A percentile compares a stretch with the other conserved stretches of the same genome.
These are phyloP conservation scores for Stevia rebaudiana DNA, from an alignment of 140 eudicot genomes.

Conservation along the genomic window DNA sequence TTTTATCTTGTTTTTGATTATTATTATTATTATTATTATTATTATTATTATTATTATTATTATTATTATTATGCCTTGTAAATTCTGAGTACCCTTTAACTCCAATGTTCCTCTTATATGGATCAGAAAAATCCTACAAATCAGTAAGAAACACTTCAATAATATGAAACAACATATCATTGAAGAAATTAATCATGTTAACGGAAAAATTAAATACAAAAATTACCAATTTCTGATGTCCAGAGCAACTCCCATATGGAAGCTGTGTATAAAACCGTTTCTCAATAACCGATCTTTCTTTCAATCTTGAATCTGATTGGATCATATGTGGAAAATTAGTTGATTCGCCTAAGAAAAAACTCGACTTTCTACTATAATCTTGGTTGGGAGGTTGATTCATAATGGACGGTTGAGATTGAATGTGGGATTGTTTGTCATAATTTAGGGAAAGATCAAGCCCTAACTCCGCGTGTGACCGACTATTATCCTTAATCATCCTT, in stretches of 20 bases:
- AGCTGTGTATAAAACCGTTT: conserved; percentile 27
- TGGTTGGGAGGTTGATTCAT: conserved; percentile 22
- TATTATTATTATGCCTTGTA: conserved; percentile 6
- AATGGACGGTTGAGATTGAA: conserved; percentile 12
- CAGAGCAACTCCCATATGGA: conserved; percentile 26
- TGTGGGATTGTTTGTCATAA: conserved; percentile 20
- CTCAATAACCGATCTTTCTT: conserved; percentile 11
- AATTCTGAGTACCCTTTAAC: conserved; percentile 23
- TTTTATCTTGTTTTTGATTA: conserved; percentile 28
- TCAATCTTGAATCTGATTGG: not conserved
- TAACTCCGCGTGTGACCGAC: conserved; percentile 16
- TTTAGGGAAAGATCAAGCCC: conserved; percentile 44
- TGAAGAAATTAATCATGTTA: not conserved
- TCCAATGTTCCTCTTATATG: conserved; percentile 25
- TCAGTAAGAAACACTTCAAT: not conserved
- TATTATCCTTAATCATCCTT: not conserved
- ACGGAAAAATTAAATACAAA: not conserved
- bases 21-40: too few species aligned
- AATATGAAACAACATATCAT: not conserved
- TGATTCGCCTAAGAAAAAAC: conserved; percentile 28
- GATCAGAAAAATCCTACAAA: conserved; percentile 37
- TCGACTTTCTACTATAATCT: conserved; percentile 23
- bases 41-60: too few species aligned
- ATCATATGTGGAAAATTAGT: conserved; percentile 6
- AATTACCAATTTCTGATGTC: conserved; percentile 30